phyloP scores from a whole-genome alignment of 441 rosid species.

The Francoa sonchifolia region DNA sequence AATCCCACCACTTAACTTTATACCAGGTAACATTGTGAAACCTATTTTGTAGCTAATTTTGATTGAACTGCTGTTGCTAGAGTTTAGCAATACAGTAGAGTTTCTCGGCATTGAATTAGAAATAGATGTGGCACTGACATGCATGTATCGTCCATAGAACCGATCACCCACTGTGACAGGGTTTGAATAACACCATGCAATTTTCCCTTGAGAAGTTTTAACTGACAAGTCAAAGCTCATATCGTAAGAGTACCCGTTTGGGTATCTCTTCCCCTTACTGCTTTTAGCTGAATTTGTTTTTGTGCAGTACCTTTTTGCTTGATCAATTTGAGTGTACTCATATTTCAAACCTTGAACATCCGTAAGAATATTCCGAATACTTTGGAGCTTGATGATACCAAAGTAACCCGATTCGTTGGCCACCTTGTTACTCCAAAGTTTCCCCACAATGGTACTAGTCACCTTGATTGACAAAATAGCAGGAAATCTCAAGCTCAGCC shows the following conservation, averaged over 20 bases:
- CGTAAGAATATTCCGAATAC: background rate
- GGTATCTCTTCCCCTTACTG: slow-evolving; percentile 9
- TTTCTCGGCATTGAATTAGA: background rate
- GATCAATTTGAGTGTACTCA: slow-evolving; percentile 19
- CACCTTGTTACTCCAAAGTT: slow-evolving; percentile 17
- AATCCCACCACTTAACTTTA: background rate
- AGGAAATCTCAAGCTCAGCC: slow-evolving; percentile 18
- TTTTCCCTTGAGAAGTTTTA: slow-evolving; percentile 6
- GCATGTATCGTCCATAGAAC: background rate
- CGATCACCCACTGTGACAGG: slow-evolving; percentile 18
- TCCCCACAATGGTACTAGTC: slow-evolving; percentile 12
- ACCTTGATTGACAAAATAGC: slow-evolving; percentile 19
- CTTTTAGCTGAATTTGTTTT: background rate
- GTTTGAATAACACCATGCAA: slow-evolving; percentile 18
- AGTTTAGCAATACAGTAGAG: background rate
- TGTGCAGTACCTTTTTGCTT: slow-evolving; percentile 12
- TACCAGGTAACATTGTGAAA: background rate
- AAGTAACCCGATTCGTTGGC: slow-evolving; percentile 21
- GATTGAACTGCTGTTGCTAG: slow-evolving; percentile 2
- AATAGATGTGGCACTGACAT: too few relatives aligned
- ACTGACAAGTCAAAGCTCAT: slow-evolving; percentile 17
- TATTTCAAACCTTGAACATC: slow-evolving; percentile 15
- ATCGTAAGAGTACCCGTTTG: slow-evolving; percentile 14
- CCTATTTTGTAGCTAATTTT: slow-evolving; percentile 25
- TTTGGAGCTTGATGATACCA: slow-evolving; percentile 1